These are phyloP conservation scores for Ophiostoma sp. DNA, from an alignment of 2,329 filamentous ascomycete species.

Conservation along the genomic window DNA sequence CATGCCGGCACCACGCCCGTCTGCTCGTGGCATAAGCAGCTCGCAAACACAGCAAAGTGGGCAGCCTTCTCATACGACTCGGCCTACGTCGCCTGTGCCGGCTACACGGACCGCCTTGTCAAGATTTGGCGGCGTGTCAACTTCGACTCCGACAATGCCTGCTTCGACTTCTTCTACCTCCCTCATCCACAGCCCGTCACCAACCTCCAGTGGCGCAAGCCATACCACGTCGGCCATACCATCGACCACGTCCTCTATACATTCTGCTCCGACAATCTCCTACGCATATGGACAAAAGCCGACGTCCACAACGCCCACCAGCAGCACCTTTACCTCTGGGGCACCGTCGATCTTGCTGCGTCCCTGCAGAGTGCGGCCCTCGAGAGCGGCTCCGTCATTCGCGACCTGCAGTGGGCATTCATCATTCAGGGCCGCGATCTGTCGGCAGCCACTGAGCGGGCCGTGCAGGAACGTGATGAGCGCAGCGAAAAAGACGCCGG, in stretches of 20 bases:
- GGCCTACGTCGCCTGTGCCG: slow-evolving; percentile 75
- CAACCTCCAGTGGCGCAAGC: slow-evolving; percentile 77
- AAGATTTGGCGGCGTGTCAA: slow-evolving; percentile 90
- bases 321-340: slow-evolving; percentile 73
- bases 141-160: slow-evolving; percentile 74
- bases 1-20: slow-evolving; percentile 45
- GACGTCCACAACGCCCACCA: slow-evolving; percentile 58
- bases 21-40: slow-evolving; percentile 65
- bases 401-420: slow-evolving; percentile 59
- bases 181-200: slow-evolving; percentile 79
- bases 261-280: slow-evolving; percentile 70
- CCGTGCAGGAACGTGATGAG: slow-evolving; percentile 57
- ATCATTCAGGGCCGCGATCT: slow-evolving; percentile 80
- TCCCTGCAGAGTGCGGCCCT: slow-evolving; percentile 53
- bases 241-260: slow-evolving; percentile 88
- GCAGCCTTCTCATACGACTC: slow-evolving; percentile 83
- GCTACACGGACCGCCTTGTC: slow-evolving; percentile 71
- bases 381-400: slow-evolving; percentile 25
- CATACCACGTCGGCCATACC: slow-evolving; percentile 69
- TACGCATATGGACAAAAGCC: slow-evolving; percentile 78
- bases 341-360: slow-evolving; percentile 67
- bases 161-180: slow-evolving; percentile 88
- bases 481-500: slow-evolving; percentile 59
- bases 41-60: slow-evolving; percentile 68
- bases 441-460: slow-evolving; percentile 67